Percentiles rank a stretch among this genome's conserved stretches.
Conservation (phyloP, 306 rosid species). For the Prunus dulcis region DNA sequence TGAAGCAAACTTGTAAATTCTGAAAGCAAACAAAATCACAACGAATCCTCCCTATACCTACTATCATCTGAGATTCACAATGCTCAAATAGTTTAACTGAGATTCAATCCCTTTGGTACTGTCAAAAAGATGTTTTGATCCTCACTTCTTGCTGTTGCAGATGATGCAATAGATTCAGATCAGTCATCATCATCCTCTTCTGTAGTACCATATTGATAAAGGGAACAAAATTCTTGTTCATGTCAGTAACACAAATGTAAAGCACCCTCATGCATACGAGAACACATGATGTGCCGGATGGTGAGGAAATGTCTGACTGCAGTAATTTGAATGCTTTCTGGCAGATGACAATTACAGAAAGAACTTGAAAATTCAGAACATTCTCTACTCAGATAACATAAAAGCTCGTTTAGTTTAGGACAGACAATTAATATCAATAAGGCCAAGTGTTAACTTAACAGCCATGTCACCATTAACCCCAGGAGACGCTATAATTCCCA, state of each 20-base stretch:
- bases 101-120: no score
- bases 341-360: no score
- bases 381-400: no score
- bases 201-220: no score
- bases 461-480: neutral
- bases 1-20: neutral
- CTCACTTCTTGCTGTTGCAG: neutral
- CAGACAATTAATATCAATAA: neutral
- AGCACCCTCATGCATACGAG: no score
- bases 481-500: no score
- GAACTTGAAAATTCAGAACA: no score
- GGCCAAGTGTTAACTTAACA: neutral
- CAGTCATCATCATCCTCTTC: neutral
- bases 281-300: no score
- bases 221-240: neutral
- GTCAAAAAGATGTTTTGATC: neutral
- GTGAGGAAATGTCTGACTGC: no score
- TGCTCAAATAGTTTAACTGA: no score
- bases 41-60: neutral
- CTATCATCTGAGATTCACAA: neutral
- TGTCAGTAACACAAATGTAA: neutral
- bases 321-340: no score
- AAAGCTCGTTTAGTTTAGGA: no score
- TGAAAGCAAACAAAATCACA: neutral
- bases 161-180: neutral